Base-by-base conservation (phyloP, 163 green algal genomes). In the Chlorella variabilis region DNA sequence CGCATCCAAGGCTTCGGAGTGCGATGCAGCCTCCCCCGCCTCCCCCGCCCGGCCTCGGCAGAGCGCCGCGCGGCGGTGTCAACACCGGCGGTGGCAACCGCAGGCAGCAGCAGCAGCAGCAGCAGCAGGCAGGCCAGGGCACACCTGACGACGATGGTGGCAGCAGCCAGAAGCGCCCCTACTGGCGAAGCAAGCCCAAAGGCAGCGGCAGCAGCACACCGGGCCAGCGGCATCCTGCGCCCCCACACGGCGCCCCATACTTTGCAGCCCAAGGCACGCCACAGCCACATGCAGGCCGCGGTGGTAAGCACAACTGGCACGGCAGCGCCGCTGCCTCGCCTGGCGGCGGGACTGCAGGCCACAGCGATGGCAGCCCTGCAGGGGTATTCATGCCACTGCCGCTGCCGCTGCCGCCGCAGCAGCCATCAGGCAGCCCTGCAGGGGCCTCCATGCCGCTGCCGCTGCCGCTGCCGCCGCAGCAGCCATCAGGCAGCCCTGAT, bases 181-280 rank as follows among this genome's bases (percentile, higher is more conserved):
- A 76, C 17, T 76, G 71, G 71, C 71, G 49, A 25, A 51, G 51
- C 71, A 78, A 78, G 21, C 2, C 2, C 17, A 71, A 33, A 34
- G 23, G 31, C 8, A 21, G 49, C 33, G 34, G 4, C 2, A 33
- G 31, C 42, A 2, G 9, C 6, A 29, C 59, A 56, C 23, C 36
- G 11, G 25, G 29, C n/a, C n/a, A 62, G 42, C 42, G 23, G 17
- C 68, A 56, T 29, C 67, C n/a, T 4, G 23, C 39, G 11, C 67
- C 67, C 11, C 39, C 39, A 13, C n/a, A 33, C 13, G 59, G 59
- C 59, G n/a, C 59, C 7, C 59, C 59, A 18, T 67, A 38, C 27
- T 67, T 67, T 67, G 59, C n/a, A 17, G 59, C 20, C 3, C 59
- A 38, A 21, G 7, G 6, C 59, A 21, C 59, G 8, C 59, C 59